A percentile compares a stretch with the other conserved stretches of the same genome.
These are phyloP conservation scores for Acacia confusa DNA, from an alignment of 306 rosid species.

Conservation along the genomic window DNA sequence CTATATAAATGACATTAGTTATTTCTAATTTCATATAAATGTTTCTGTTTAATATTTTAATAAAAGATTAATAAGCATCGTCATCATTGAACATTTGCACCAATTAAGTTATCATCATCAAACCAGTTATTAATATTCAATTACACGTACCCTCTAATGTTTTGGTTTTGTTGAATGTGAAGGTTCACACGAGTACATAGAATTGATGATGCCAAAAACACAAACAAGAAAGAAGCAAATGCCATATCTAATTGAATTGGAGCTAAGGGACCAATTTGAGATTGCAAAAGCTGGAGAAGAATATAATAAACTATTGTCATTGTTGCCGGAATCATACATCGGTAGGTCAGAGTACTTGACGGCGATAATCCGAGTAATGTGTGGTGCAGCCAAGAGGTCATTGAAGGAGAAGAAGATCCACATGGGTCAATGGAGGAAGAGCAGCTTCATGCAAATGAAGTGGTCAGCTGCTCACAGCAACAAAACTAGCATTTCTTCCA, in stretches of 20 bases:
- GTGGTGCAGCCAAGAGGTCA: slow-evolving; percentile 62
- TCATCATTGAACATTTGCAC: neutral
- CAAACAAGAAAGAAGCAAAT: slow-evolving; percentile 33
- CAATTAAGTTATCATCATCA: neutral
- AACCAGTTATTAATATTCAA: neutral
- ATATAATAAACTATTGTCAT: slow-evolving; percentile 34
- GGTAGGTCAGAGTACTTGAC: slow-evolving; percentile 46
- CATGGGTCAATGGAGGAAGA: slow-evolving; percentile 67
- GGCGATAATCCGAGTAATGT: slow-evolving; percentile 46
- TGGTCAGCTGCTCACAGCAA: slow-evolving; percentile 53
- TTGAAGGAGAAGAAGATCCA: slow-evolving; percentile 71
- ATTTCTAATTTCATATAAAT: no score
- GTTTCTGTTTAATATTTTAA: no score
- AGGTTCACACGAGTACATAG: slow-evolving; percentile 48
- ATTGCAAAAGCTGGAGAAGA: slow-evolving; percentile 46
- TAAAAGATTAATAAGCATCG: neutral
- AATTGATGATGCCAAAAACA: slow-evolving; percentile 37
- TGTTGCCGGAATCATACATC: slow-evolving; percentile 41
- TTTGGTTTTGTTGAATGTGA: neutral
- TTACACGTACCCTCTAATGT: neutral
- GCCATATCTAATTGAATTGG: slow-evolving; percentile 40
- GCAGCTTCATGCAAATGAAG: slow-evolving; percentile 63
- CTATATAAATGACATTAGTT: no score
- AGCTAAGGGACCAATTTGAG: slow-evolving; percentile 47
- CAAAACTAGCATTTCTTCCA: neutral